phyloP scores from a whole-genome alignment of 306 rosid genomes.

The Oemleria cerasiformis region DNA sequence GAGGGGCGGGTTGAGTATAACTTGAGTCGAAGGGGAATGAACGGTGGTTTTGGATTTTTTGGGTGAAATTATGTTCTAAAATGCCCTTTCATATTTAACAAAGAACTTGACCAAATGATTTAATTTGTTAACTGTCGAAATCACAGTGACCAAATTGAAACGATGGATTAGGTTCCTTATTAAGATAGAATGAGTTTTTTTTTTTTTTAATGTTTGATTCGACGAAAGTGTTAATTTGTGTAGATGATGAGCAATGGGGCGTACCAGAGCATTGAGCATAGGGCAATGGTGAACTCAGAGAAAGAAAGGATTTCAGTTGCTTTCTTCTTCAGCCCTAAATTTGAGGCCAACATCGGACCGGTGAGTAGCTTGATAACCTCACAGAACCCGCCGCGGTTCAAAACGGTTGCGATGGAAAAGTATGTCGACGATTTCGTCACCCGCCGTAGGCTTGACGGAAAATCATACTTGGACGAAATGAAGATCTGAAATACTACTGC shows the following conservation, averaged over 20 bases:
- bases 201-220: no score
- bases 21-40: no score
- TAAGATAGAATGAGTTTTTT: no score
- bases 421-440: constrained; percentile 50
- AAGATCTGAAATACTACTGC: constrained; percentile 21
- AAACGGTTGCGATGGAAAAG: constrained; percentile 50
- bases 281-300: constrained; percentile 56
- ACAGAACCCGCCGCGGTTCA: constrained; percentile 45
- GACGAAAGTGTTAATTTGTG: not conserved
- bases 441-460: constrained; percentile 49
- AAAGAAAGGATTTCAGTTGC: constrained; percentile 67
- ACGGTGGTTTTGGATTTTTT: no score
- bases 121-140: no score
- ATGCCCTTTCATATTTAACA: no score
- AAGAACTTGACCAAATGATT: no score
- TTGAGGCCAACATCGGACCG: constrained; percentile 63
- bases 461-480: constrained; percentile 60
- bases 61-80: no score
- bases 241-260: constrained; percentile 79
- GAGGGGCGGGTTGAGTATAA: no score
- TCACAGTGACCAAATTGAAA: no score
- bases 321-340: constrained; percentile 59
- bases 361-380: constrained; percentile 25
- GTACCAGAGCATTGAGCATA: constrained; percentile 72
- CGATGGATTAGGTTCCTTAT: no score